A percentile compares a stretch with the other conserved stretches of the same genome.
These are phyloP conservation scores for Physocladia obscura DNA, from an alignment of 192 early-diverging fungal species.

Conservation along the genomic window DNA sequence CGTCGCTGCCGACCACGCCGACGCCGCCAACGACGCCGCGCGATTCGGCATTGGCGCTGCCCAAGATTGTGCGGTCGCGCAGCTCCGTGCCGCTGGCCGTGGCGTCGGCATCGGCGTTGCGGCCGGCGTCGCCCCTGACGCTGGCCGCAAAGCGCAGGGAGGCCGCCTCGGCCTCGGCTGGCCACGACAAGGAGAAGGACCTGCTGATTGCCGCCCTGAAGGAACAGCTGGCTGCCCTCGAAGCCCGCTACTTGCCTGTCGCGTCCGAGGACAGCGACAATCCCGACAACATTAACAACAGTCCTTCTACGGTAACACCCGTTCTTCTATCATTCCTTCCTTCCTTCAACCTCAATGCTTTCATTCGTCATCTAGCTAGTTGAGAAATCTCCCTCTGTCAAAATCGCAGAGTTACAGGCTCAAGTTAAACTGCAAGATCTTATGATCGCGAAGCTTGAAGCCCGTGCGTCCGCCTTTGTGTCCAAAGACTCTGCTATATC, in stretches of 20 bases:
- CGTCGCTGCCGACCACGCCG: too few species aligned
- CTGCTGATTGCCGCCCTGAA: constrained; percentile 16
- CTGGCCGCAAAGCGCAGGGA: background rate
- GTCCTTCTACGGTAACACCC: background rate
- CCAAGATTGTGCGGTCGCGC: too few species aligned
- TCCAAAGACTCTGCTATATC: constrained; percentile 13
- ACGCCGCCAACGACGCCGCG: too few species aligned
- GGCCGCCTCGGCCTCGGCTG: background rate
- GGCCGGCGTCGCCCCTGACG: too few species aligned
- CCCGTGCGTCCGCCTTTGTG: constrained; percentile 2
- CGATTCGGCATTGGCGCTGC: too few species aligned
- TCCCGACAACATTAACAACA: background rate
- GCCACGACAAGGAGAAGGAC: constrained; percentile 15
- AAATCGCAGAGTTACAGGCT: constrained; percentile 4
- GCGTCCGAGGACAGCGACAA: background rate
- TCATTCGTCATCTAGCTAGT: background rate
- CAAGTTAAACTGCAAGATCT: constrained; percentile 9
- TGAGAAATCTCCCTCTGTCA: background rate
- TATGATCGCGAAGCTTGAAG: constrained; percentile 19
- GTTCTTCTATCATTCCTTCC: background rate
- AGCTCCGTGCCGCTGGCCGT: too few species aligned
- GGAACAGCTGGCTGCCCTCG: constrained; percentile 15
- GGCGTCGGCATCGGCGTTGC: too few species aligned
- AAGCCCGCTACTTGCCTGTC: background rate
- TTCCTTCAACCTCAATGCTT: background rate